Evolutionary conservation across 164 flowering plant genomes (phyloP).

Genomic region (Tetrastigma voinierianum): DNA sequence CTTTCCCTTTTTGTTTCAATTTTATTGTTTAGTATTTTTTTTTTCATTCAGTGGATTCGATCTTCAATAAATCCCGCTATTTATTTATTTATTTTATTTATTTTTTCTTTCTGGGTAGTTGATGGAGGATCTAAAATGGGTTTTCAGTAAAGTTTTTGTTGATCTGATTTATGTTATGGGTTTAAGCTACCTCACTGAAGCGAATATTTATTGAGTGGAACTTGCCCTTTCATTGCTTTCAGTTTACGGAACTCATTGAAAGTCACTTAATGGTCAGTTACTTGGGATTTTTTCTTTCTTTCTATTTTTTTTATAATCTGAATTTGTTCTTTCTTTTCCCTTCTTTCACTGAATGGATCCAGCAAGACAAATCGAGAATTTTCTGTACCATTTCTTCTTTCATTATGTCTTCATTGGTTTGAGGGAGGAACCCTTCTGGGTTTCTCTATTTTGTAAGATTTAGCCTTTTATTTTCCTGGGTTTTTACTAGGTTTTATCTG

Average conservation of each 20-base stretch:
- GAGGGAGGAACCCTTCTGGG: constrained; percentile 5
- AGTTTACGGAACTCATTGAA: constrained; percentile 1
- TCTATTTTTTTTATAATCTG: neutral
- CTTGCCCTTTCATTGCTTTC: constrained; percentile 4
- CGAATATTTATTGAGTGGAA: constrained; percentile 12
- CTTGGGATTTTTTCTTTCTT: neutral
- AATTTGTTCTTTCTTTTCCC: neutral
- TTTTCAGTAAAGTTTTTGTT: neutral
- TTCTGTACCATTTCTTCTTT: neutral
- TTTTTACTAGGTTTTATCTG: neutral
- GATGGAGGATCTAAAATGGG: constrained; percentile 1
- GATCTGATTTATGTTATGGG: neutral
- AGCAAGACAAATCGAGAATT: neutral
- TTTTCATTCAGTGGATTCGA: too few species aligned
- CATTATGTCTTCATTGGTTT: neutral
- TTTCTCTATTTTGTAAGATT: constrained; percentile 2
- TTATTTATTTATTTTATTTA: neutral
- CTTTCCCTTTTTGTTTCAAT: constrained; percentile 1
- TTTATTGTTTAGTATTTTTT: neutral
- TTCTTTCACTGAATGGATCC: constrained; percentile 15
- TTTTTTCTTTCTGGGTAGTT: neutral
- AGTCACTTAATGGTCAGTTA: neutral
- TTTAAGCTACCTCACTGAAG: neutral
- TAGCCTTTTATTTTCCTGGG: neutral
- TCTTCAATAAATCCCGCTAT: too few species aligned